Conservation (phyloP, 805 yeast genomes). For the Brettanomyces nanus region DNA sequence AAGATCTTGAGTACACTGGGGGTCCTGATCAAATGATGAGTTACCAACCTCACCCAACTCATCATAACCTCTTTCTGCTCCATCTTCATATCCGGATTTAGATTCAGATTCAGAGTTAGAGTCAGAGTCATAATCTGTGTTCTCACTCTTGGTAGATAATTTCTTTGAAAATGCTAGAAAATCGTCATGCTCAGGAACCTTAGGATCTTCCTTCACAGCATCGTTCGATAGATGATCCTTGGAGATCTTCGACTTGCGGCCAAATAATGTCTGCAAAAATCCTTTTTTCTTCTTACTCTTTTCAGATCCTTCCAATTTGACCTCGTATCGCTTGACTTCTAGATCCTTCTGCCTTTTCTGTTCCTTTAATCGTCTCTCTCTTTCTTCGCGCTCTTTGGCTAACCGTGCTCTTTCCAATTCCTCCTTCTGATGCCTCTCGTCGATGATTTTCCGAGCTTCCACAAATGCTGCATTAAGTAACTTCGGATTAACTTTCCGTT, state of each 20-base stretch:
- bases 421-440: conserved; percentile 13
- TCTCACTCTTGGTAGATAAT: not conserved
- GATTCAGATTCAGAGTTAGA: conserved; percentile 3
- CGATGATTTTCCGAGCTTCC: conserved; percentile 14
- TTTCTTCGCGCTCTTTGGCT: conserved; percentile 15
- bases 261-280: conserved; percentile 19
- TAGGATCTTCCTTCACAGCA: not conserved
- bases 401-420: conserved; percentile 8
- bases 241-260: conserved; percentile 23
- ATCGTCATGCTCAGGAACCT: conserved; percentile 6
- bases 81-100: not conserved
- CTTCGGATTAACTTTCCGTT: conserved; percentile 13
- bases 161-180: not conserved
- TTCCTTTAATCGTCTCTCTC: conserved; percentile 15
- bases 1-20: too few species aligned
- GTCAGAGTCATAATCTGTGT: too few species aligned
- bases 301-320: conserved; percentile 1
- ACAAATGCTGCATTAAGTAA: conserved; percentile 15
- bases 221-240: conserved; percentile 14
- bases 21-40: not conserved
- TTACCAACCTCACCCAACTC: not conserved
- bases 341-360: conserved; percentile 16
- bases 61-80: not conserved
- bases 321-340: conserved; percentile 15
- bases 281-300: conserved; percentile 12